Evolutionary conservation across 2,329 filamentous ascomycete species (phyloP).

Genomic region (Exutisphaerella laricina): DNA sequence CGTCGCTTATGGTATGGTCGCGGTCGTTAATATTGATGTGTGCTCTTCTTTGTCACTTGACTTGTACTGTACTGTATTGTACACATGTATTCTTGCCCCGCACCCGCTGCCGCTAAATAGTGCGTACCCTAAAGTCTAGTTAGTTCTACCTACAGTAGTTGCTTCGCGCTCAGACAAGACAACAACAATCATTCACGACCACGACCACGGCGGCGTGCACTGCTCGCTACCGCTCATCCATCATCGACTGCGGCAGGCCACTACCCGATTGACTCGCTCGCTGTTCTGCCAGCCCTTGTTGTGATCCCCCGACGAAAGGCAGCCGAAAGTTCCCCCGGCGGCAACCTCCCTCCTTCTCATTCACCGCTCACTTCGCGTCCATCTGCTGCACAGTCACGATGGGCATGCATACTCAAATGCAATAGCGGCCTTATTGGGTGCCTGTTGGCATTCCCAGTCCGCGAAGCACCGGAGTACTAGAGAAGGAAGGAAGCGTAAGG

Average conservation of each 20-base stretch:
- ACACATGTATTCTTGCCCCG: too few relatives aligned
- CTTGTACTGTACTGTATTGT: too few relatives aligned
- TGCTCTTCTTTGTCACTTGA: too few relatives aligned
- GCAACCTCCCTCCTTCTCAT: not conserved
- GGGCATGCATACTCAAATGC: conserved; percentile 8
- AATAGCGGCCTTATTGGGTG: conserved; percentile 10
- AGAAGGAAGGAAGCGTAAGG: not conserved
- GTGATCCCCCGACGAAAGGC: not conserved
- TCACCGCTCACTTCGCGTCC: not conserved
- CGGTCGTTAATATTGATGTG: too few relatives aligned
- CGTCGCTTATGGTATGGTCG: too few relatives aligned
- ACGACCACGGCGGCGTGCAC: not conserved
- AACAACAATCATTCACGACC: not conserved
- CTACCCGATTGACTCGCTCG: not conserved
- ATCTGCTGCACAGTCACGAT: conserved; percentile 15
- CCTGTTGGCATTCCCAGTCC: conserved; percentile 7
- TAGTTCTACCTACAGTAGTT: too few relatives aligned
- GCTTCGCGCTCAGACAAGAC: too few relatives aligned
- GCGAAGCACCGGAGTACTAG: conserved; percentile 6
- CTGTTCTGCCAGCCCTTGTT: not conserved
- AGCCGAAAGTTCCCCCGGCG: not conserved
- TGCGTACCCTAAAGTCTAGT: too few relatives aligned
- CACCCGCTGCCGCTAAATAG: too few relatives aligned
- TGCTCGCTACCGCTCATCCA: not conserved
- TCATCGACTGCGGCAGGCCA: not conserved